Base-by-base conservation (phyloP, 306 rosid genomes). In the Prosopis cineraria region DNA sequence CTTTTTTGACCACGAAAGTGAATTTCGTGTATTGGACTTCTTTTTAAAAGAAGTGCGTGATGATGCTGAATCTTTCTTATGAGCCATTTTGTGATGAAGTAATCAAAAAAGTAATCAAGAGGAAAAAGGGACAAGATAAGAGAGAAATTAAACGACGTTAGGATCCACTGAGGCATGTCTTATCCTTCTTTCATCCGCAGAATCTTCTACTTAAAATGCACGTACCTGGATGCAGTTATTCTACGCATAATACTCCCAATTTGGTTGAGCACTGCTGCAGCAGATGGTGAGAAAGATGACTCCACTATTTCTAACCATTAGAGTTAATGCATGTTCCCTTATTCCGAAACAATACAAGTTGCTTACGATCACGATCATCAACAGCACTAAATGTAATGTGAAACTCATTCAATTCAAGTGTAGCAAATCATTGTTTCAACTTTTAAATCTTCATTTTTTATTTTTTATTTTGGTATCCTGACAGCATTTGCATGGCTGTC, bases 241-340 rank as follows among this genome's bases (percentile, higher is more conserved):
- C 3, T 8, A 8, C 31, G 31, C 25, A 22, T 22, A 55, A 22
- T 20, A 22, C 16, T 22, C 30, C 31, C 62, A 22, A 55, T 55
- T 24, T 9, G 62, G 31, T 1, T 55, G 3, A 22, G 62, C 63
- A 50, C 33, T 27, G 16, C 7, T 20, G 65, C 55, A 56, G 40
- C 40, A 73, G 0, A 29, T 13, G 16, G 12, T 16, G 52, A 58
- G 41, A 13, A 10, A 22, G 68, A 39, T 68, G 78, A 59, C 30
- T 74, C 69, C 78, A 74, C 53, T 74, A 10, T 17, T 33, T 17
- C 58, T 17, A 74, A 74, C 33, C 43, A 41, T 58, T 6, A 27
- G 30, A 25, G 53, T 40, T 33, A n/a, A 40, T n/a, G n/a, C n/a
- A n/a, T 41, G 41, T 5, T 73, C 43, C 20, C 43, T 5, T 6